These are phyloP conservation scores for Xylariaceae sp. DNA, from an alignment of 2,329 filamentous ascomycete genomes.

Conservation along the genomic window DNA sequence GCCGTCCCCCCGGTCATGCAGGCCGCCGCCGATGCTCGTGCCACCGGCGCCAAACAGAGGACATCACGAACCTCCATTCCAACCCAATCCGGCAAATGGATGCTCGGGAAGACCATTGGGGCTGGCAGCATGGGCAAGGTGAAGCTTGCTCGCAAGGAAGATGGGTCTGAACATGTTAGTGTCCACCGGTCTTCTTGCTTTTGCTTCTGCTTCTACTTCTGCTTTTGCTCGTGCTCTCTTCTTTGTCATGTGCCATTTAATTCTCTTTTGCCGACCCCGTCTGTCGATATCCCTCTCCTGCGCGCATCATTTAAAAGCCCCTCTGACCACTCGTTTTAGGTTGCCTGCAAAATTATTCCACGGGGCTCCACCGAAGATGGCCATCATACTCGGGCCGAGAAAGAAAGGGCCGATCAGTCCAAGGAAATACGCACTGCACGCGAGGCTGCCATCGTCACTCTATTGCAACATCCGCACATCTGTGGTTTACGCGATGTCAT, in stretches of 20 bases:
- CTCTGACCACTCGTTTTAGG: constrained; percentile 44
- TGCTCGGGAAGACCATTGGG: constrained; percentile 92
- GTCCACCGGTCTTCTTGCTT: background rate
- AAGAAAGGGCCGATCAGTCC: constrained; percentile 87
- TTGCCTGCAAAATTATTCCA: constrained; percentile 95
- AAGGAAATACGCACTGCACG: constrained; percentile 93
- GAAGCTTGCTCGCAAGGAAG: constrained; percentile 85
- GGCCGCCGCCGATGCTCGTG: constrained; percentile 42
- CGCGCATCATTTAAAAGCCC: constrained; percentile 10
- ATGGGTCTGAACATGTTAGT: constrained; percentile 82
- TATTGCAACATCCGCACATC: constrained; percentile 91
- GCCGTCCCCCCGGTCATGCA: constrained; percentile 44
- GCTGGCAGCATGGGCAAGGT: constrained; percentile 99
- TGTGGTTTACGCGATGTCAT: constrained; percentile 94
- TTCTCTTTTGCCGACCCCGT: background rate
- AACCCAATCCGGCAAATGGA: constrained; percentile 86
- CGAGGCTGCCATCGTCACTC: constrained; percentile 91
- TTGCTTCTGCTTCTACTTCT: constrained; percentile 8
- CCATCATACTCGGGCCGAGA: constrained; percentile 62
- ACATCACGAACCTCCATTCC: constrained; percentile 76
- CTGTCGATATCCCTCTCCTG: background rate
- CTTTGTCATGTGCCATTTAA: background rate
- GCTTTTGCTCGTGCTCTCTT: constrained; percentile 5
- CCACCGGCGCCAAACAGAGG: constrained; percentile 45
- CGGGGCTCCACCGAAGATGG: constrained; percentile 84